Conservation (phyloP, 768 basidiomycete genomes). For the Cystofilobasidium ferigula region DNA sequence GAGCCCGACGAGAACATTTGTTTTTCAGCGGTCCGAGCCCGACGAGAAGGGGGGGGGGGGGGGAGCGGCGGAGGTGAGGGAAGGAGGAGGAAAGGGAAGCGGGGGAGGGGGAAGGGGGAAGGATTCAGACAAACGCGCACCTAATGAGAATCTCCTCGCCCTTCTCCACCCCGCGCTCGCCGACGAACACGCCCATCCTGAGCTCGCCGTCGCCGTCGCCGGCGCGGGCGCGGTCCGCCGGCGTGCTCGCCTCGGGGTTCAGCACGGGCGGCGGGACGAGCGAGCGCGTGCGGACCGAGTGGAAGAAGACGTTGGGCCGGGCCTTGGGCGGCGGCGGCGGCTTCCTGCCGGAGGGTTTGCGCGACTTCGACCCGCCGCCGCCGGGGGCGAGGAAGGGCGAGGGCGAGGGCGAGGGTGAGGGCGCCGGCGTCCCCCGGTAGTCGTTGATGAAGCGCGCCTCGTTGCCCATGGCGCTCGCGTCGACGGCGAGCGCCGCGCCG, state of each 20-base stretch:
- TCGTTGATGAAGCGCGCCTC: slow-evolving; percentile 22
- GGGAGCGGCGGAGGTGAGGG: neutral
- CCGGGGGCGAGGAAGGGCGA: neutral
- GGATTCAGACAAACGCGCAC: too few species aligned
- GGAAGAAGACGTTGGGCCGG: slow-evolving; percentile 20
- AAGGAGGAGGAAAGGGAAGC: too few species aligned
- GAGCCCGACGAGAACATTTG: too few species aligned
- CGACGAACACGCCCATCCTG: slow-evolving; percentile 24
- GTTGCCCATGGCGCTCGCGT: slow-evolving; percentile 15
- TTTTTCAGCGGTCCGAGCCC: too few species aligned
- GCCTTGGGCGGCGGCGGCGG: slow-evolving; percentile 10
- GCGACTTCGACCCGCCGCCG: too few species aligned
- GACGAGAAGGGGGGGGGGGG: too few species aligned
- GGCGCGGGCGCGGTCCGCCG: slow-evolving; percentile 3
- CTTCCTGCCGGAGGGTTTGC: neutral
- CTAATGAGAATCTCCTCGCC: slow-evolving; percentile 25
- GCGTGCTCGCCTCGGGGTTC: slow-evolving; percentile 11
- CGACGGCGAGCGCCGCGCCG: slow-evolving; percentile 4
- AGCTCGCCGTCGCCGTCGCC: slow-evolving; percentile 6
- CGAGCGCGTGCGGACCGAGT: slow-evolving; percentile 16
- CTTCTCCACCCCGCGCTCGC: slow-evolving; percentile 16
- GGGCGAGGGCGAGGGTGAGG: neutral
- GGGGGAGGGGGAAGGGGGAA: neutral
- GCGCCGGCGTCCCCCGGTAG: slow-evolving; percentile 21
- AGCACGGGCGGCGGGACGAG: neutral